Evolutionary conservation across 2,329 filamentous ascomycete species (phyloP), one percentile per base, ranked within the genome.

Genomic region (Alternaria infectoria): DNA sequence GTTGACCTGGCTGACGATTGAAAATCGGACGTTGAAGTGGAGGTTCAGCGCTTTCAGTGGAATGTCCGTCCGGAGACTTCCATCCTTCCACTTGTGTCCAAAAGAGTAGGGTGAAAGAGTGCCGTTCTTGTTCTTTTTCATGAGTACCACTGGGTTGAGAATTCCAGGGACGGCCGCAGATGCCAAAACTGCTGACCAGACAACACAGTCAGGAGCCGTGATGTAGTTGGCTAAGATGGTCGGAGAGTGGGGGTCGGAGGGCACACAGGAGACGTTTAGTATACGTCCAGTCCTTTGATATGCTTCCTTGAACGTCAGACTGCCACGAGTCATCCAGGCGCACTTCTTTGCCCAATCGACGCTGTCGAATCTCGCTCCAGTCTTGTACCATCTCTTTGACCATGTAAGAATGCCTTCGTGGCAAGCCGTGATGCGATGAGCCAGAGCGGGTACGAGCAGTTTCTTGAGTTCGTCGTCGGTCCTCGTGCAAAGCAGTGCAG

Each of bases 51-150:
- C 91, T 80, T 95, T 96, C 74, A 99, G 88, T 0, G 96, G 96
- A 26, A 99, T 97, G 75, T 99, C 96, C 1, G 96, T 99, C 40
- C 96, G 88, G 58, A 99, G 83, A 70, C 91, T 96, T 57, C 96
- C 96, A 78, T 99, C 96, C 81, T 99, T 99, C 96, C 96, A 99
- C 82, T 98, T 98, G 84, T 98, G 94, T 0, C 96, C 96, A 76
- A 99, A 99, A 0, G 93, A 96, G 80, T 97, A 99, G 0, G 96
- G 96, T 0, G 89, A 88, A 5, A 99, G 84, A 3, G 85, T 89
- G 1, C 93, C 94, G 63, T 93, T 88, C 17, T 86, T 85, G 57
- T 87, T 91, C 82, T 97, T 97, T 85, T 89, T 89, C 90, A 97
- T 92, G 8, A 99, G 88, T 1, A 99, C 95, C 3, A 96, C 92